Conservation (phyloP, 2,329 filamentous ascomycete genomes). For the Aureobasidium lini region DNA sequence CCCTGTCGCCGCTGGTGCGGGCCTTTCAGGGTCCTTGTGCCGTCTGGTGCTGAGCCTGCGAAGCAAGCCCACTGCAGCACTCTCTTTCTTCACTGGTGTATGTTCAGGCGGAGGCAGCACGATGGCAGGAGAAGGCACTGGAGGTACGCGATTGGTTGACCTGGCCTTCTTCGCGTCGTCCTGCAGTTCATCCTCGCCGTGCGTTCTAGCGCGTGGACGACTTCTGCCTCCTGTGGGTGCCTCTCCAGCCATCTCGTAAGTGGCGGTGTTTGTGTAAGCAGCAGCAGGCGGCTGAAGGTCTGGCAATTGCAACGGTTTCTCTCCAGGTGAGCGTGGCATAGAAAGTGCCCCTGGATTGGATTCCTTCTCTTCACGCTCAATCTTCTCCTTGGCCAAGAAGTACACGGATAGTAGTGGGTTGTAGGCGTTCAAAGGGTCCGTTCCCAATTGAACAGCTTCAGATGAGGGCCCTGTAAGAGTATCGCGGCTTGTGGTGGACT, state of each 20-base stretch:
- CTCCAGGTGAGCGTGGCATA: conserved; percentile 49
- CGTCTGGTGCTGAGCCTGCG: conserved; percentile 86
- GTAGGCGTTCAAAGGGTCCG: conserved; percentile 87
- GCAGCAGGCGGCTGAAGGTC: conserved; percentile 75
- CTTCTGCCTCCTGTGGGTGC: conserved; percentile 76
- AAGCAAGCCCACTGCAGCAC: conserved; percentile 73
- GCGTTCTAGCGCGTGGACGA: conserved; percentile 78
- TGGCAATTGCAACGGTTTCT: conserved; percentile 55
- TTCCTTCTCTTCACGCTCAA: conserved; percentile 64
- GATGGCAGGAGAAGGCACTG: conserved; percentile 39
- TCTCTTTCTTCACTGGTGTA: conserved; percentile 69
- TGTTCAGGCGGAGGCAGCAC: conserved; percentile 31
- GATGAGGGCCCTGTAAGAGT: conserved; percentile 76
- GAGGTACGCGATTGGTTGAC: conserved; percentile 48
- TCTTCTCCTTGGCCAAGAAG: conserved; percentile 91
- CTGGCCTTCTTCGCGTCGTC: conserved; percentile 61
- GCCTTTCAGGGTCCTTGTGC: conserved; percentile 54
- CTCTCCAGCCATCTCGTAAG: conserved; percentile 85
- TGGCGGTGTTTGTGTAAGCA: conserved; percentile 76
- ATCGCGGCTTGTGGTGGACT: conserved; percentile 81
- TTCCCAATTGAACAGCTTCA: conserved; percentile 73
- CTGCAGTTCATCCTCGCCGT: conserved; percentile 84
- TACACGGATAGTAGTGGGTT: conserved; percentile 90
- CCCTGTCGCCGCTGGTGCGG: conserved; percentile 63
- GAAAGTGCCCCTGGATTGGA: conserved; percentile 52